Conservation (phyloP, 2,329 filamentous ascomycete genomes). For the Ophiobolus disseminans region DNA sequence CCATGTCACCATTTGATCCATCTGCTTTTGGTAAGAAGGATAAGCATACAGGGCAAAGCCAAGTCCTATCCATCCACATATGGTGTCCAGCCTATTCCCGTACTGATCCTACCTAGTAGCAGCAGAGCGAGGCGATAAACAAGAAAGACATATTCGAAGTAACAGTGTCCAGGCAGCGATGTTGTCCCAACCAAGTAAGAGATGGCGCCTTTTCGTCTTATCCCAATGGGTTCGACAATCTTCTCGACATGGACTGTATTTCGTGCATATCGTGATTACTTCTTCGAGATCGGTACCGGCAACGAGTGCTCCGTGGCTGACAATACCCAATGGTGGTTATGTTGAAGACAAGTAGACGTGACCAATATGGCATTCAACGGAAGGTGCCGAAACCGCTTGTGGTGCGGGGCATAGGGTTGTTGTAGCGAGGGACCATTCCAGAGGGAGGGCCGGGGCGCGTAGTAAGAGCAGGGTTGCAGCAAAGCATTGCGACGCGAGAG, state of each 20-base stretch:
- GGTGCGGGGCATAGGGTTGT: slow-evolving; percentile 33
- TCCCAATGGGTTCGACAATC: slow-evolving; percentile 41
- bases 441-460: slow-evolving; percentile 87
- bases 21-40: slow-evolving; percentile 24
- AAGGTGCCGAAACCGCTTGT: slow-evolving; percentile 34
- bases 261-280: slow-evolving; percentile 43
- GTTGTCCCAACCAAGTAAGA: slow-evolving; percentile 30
- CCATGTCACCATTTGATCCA: slow-evolving; percentile 23
- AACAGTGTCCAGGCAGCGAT: slow-evolving; percentile 36
- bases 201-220: slow-evolving; percentile 35
- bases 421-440: slow-evolving; percentile 57
- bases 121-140: slow-evolving; percentile 35
- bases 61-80: slow-evolving; percentile 23
- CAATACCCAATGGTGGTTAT: slow-evolving; percentile 40
- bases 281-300: slow-evolving; percentile 37
- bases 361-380: slow-evolving; percentile 27
- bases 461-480: slow-evolving; percentile 89
- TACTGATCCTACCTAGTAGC: slow-evolving; percentile 23
- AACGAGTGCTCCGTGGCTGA: slow-evolving; percentile 36
- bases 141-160: slow-evolving; percentile 38
- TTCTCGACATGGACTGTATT: slow-evolving; percentile 41
- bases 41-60: slow-evolving; percentile 33
- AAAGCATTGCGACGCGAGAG: slow-evolving; percentile 97
- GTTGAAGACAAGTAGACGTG: slow-evolving; percentile 23
- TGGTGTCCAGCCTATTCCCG: slow-evolving; percentile 14